Percentiles rank a stretch among this genome's conserved stretches.
These are phyloP conservation scores for Ramaria rubella DNA, from an alignment of 768 basidiomycete species.

Conservation along the genomic window DNA sequence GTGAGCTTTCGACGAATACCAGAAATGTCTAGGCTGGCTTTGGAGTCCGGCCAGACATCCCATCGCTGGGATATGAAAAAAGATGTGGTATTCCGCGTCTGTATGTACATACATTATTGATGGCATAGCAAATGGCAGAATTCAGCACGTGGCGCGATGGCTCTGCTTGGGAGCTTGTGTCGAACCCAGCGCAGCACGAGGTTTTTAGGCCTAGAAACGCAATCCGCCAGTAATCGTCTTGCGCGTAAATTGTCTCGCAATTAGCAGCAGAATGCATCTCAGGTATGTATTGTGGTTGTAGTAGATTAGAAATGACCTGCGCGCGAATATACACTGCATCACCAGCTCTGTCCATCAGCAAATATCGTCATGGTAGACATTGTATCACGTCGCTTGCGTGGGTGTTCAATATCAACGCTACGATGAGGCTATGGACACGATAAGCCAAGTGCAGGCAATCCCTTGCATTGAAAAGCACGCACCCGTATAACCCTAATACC, in stretches of 20 bases:
- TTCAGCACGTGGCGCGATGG: too few species aligned
- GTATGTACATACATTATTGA: too few species aligned
- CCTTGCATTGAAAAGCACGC: slow-evolving; percentile 3
- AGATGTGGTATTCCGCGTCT: too few species aligned
- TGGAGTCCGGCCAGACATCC: too few species aligned
- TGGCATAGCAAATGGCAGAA: too few species aligned
- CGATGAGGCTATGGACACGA: slow-evolving; percentile 52
- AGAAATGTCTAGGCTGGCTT: too few species aligned
- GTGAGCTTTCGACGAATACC: too few species aligned
- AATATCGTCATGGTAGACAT: slow-evolving; percentile 1
- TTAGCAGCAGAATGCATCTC: background rate
- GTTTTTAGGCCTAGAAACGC: too few species aligned
- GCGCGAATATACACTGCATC: background rate
- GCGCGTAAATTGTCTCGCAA: background rate
- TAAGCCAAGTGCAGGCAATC: background rate
- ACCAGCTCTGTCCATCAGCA: background rate
- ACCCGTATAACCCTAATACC: slow-evolving; percentile 87
- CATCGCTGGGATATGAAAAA: too few species aligned
- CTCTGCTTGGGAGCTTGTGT: too few species aligned
- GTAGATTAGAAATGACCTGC: background rate
- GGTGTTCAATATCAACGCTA: slow-evolving; percentile 90
- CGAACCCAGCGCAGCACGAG: too few species aligned
- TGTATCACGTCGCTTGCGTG: slow-evolving; percentile 39
- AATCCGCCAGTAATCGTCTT: too few species aligned
- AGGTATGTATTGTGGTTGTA: background rate